phyloP scores from a whole-genome alignment of 768 basidiomycete species.

The Suillus subluteus region DNA sequence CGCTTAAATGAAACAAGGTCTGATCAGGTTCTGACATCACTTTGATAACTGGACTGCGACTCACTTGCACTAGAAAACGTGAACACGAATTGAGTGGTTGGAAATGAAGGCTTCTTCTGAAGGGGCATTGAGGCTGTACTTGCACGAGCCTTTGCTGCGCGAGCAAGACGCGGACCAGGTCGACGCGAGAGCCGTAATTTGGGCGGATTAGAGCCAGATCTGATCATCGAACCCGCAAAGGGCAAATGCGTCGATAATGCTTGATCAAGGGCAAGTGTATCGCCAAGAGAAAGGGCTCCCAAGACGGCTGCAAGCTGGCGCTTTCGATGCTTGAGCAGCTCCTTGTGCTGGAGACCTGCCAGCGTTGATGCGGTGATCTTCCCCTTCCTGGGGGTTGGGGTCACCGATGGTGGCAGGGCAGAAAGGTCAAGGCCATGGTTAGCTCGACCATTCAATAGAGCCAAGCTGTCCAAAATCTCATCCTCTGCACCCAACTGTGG shows the following conservation, averaged over 20 bases:
- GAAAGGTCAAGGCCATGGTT: conserved; percentile 28
- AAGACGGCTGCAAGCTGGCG: conserved; percentile 73
- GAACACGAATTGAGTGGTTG: conserved; percentile 61
- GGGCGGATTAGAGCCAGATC: conserved; percentile 30
- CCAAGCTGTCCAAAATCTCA: conserved; percentile 36
- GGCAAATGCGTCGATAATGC: conserved; percentile 58
- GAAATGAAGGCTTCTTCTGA: conserved; percentile 45
- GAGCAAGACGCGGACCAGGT: conserved; percentile 52
- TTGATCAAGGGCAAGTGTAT: conserved; percentile 77
- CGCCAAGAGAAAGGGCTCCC: conserved; percentile 65
- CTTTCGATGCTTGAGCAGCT: conserved; percentile 67
- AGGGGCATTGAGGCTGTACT: conserved; percentile 12
- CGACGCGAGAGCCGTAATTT: conserved; percentile 61
- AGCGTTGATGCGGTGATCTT: conserved; percentile 63
- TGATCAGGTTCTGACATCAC: conserved; percentile 32
- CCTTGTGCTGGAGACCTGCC: conserved; percentile 77
- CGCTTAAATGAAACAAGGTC: conserved; percentile 48
- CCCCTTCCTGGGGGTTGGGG: conserved; percentile 36
- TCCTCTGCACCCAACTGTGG: conserved; percentile 48
- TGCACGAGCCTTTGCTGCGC: conserved; percentile 37
- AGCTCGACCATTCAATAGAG: conserved; percentile 28
- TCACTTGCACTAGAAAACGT: conserved; percentile 69
- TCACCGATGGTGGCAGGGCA: conserved; percentile 23
- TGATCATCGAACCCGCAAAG: conserved; percentile 40
- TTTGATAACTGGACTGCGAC: conserved; percentile 41